Percentiles rank a stretch among this genome's conserved stretches.
These are phyloP conservation scores for Lizonia empirigonia DNA, from an alignment of 2,329 filamentous ascomycete genomes.

Conservation along the genomic window DNA sequence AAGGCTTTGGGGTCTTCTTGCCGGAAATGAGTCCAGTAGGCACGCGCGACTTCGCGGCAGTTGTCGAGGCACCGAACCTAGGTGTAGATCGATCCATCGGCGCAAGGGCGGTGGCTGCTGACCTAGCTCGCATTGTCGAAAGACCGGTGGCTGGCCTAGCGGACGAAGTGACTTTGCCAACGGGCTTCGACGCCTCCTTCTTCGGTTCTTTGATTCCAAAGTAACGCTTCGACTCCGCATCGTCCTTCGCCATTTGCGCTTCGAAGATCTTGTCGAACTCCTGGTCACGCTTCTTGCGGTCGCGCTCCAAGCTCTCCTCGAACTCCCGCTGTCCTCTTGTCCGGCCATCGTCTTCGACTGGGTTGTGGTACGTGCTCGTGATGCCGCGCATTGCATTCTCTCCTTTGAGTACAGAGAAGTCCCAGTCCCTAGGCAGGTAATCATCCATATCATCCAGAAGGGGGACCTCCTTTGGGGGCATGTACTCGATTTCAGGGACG, in stretches of 20 bases:
- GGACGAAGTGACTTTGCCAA: background rate
- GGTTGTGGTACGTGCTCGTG: conserved; percentile 57
- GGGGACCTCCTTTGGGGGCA: conserved; percentile 71
- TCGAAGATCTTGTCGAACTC: conserved; percentile 71
- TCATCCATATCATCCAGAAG: conserved; percentile 72
- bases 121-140: conserved; percentile 60
- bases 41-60: conserved; percentile 49
- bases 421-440: conserved; percentile 60
- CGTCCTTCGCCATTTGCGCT: conserved; percentile 60
- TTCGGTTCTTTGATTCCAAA: conserved; percentile 35
- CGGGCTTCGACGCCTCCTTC: conserved; percentile 36
- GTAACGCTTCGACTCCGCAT: conserved; percentile 53
- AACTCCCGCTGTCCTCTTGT: conserved; percentile 65
- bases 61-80: conserved; percentile 48
- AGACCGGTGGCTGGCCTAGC: conserved; percentile 40
- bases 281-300: conserved; percentile 64
- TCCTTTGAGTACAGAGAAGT: conserved; percentile 59
- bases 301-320: conserved; percentile 52
- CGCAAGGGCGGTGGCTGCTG: conserved; percentile 53
- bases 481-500: conserved; percentile 86
- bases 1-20: conserved; percentile 48
- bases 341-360: conserved; percentile 71
- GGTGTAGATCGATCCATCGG: conserved; percentile 36
- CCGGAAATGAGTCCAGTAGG: conserved; percentile 42
- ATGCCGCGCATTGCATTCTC: conserved; percentile 60